These are phyloP conservation scores for Botrytis cinerea DNA, from an alignment of 2,329 filamentous ascomycete species.

Conservation along the genomic window DNA sequence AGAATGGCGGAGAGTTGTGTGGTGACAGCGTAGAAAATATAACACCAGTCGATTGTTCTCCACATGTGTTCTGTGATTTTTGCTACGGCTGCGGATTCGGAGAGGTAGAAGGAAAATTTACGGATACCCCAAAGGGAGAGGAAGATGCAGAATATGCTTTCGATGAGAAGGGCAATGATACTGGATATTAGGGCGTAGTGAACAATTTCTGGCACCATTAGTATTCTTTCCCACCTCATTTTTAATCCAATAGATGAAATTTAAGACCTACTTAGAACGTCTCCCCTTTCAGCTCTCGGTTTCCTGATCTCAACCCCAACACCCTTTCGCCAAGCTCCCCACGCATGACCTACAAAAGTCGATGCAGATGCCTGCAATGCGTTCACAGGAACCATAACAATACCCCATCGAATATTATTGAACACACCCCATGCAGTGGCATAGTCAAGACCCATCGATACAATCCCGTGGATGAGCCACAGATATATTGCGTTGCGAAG, in stretches of 20 bases:
- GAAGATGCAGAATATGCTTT: constrained; percentile 63
- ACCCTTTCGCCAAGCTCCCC: constrained; percentile 54
- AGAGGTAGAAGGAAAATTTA: constrained; percentile 64
- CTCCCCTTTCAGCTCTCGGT: constrained; percentile 40
- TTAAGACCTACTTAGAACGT: constrained; percentile 40
- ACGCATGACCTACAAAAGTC: constrained; percentile 66
- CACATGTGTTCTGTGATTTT: constrained; percentile 63
- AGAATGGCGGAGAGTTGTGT: constrained; percentile 67
- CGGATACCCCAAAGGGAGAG: constrained; percentile 60
- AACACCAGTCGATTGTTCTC: constrained; percentile 63
- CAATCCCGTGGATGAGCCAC: constrained; percentile 67
- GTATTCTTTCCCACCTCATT: neutral
- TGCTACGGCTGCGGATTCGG: constrained; percentile 57
- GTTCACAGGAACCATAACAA: constrained; percentile 72
- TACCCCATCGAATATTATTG: constrained; percentile 71
- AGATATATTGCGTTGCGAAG: constrained; percentile 70
- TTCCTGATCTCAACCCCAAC: constrained; percentile 39
- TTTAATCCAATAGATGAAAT: neutral
- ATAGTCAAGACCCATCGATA: constrained; percentile 63
- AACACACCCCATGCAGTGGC: constrained; percentile 75
- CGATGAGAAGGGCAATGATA: constrained; percentile 55
- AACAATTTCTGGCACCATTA: constrained; percentile 44
- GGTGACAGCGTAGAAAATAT: constrained; percentile 67
- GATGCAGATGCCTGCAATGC: constrained; percentile 65
- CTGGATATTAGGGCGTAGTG: constrained; percentile 57